phyloP scores from a whole-genome alignment of 2,329 filamentous ascomycete genomes.

The Triangularia setosa region DNA sequence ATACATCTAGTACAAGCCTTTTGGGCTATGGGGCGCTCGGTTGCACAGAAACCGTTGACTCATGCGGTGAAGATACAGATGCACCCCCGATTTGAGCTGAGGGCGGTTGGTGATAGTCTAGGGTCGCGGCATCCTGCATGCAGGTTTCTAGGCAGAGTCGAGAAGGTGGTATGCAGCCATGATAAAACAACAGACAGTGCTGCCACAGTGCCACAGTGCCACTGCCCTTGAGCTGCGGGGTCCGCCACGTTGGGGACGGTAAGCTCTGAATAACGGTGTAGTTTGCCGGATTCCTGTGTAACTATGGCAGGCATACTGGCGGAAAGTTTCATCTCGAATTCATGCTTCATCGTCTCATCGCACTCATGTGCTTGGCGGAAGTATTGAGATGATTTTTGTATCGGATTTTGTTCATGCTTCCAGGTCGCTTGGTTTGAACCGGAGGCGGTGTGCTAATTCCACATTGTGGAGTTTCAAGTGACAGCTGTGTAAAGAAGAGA shows the following conservation, averaged over 20 bases:
- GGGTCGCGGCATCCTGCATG: not conserved
- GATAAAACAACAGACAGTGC: not conserved
- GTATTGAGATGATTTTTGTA: not conserved
- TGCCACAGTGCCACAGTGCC: not conserved
- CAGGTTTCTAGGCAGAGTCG: constrained; percentile 3
- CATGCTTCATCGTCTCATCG: not conserved
- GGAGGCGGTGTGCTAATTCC: not conserved
- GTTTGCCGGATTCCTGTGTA: not conserved
- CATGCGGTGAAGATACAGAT: constrained; percentile 15
- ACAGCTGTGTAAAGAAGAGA: too few species aligned
- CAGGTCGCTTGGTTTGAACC: too few species aligned
- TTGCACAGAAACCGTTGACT: constrained; percentile 11
- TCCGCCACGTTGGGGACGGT: not conserved
- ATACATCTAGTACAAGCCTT: not conserved
- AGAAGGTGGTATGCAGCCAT: constrained; percentile 8
- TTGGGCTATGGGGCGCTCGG: not conserved
- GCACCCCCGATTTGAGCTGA: constrained; percentile 5
- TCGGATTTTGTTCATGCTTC: not conserved
- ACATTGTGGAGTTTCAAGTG: not conserved
- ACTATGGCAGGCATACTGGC: not conserved
- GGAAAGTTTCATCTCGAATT: not conserved
- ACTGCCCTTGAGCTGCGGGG: not conserved
- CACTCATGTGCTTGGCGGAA: not conserved
- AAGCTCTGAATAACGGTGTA: not conserved
- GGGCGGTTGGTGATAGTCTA: not conserved